Evolutionary conservation across 352 stramenopile genomes (phyloP), one percentile per base, ranked within the genome.

Genomic region (Globisporangium iwayamae): DNA sequence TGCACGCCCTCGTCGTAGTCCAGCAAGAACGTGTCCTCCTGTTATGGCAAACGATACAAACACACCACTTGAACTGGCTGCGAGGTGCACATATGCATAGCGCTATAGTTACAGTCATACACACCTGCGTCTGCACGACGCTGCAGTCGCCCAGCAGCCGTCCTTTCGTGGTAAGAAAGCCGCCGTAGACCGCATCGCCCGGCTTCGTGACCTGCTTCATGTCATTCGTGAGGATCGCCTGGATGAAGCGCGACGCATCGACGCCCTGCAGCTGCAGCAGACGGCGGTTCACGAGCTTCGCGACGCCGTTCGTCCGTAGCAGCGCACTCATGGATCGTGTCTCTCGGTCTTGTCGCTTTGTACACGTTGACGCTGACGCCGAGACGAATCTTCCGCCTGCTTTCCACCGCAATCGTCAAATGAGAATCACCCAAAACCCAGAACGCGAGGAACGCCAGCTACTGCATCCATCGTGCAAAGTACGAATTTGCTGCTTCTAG

Each of bases 191-290:
- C 25, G 82, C 78, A 34, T 90, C 75, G 11, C 83, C 76, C 8
- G 76, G 73, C 54, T 66, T 73, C 30, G 67, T 56, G 32, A 94
- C 55, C 5, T 47, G 56, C 63, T 85, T 89, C 75, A 94, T 91
- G 70, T 96, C 85, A 64, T 93, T 96, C 41, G 87, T 94, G 57
- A 95, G 69, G 51, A 95, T 80, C 14, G 81, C 83, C 60, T 96
- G 87, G 46, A 95, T 64, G 66, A 94, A 96, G 51, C 80, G 75
- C 52, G 76, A 69, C 3, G 85, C 83, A 41, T 96, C 87, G 8
- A 60, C 61, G 28, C 87, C 87, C 47, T 90, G 74, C 46, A 96
- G 68, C 63, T 91, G 83, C 74, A 91, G 74, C 45, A 96, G 51
- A 8, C 70, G 61, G 46, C 80, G 83, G 54, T 81, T 77, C 14